A percentile compares a stretch with the other conserved stretches of the same genome.
These are phyloP conservation scores for Ocimum tenuiflorum DNA, from an alignment of 257 asterid genomes.

Conservation along the genomic window DNA sequence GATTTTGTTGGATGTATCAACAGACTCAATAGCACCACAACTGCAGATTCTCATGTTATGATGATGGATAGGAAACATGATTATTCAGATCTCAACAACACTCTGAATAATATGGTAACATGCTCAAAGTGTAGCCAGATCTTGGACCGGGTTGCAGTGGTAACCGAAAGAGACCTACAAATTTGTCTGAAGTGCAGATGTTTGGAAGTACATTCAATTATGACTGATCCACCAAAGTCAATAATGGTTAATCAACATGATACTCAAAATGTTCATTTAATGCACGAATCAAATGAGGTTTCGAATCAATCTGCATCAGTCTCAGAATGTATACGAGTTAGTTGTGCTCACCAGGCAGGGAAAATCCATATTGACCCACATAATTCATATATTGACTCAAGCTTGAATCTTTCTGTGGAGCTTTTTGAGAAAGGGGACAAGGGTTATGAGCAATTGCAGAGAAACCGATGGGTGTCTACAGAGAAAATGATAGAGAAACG, in stretches of 20 bases:
- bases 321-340: constrained; percentile 26
- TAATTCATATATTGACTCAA: constrained; percentile 20
- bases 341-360: constrained; percentile 24
- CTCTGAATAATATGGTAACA: background rate
- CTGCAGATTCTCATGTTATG: constrained; percentile 23
- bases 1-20: constrained; percentile 20
- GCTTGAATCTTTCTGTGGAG: constrained; percentile 26
- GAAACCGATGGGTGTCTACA: too few species aligned
- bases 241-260: constrained; percentile 20
- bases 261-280: constrained; percentile 25
- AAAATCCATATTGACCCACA: constrained; percentile 24
- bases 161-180: constrained; percentile 36
- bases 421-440: constrained; percentile 30
- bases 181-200: constrained; percentile 56
- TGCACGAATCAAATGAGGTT: constrained; percentile 25
- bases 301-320: constrained; percentile 24
- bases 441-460: too few species aligned
- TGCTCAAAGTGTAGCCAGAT: constrained; percentile 56
- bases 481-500: constrained; percentile 22
- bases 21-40: constrained; percentile 24
- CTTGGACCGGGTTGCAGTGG: constrained; percentile 29
- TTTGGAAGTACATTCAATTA: constrained; percentile 31
- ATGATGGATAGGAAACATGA: constrained; percentile 23
- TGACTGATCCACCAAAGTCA: constrained; percentile 9
- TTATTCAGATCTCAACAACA: constrained; percentile 24